Evolutionary conservation across 1,139 yeast species (phyloP).

Genomic region (Starmera stellimalicola): DNA sequence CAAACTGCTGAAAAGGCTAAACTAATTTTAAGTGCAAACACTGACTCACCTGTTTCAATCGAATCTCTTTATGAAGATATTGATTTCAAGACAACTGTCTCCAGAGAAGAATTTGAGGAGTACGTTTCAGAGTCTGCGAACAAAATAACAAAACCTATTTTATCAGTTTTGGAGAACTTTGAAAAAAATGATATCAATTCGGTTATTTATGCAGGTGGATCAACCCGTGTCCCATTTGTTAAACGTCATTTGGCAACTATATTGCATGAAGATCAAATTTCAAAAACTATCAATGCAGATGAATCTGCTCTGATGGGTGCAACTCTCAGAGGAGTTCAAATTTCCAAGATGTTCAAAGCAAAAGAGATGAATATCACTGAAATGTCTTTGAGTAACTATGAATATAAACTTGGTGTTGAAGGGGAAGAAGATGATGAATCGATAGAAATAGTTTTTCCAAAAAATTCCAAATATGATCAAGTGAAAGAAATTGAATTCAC

Average conservation of each 20-base stretch:
- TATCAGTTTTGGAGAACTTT: conserved; percentile 36
- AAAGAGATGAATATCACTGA: conserved; percentile 57
- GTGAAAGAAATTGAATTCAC: conserved; percentile 28
- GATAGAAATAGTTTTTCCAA: conserved; percentile 28
- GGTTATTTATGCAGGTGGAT: conserved; percentile 82
- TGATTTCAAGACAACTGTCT: conserved; percentile 58
- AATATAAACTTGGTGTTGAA: conserved; percentile 26
- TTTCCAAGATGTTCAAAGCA: conserved; percentile 51
- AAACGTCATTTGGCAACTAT: conserved; percentile 48
- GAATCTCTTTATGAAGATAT: conserved; percentile 63
- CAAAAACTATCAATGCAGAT: conserved; percentile 93
- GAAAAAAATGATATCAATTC: conserved; percentile 41
- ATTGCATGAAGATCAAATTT: conserved; percentile 50
- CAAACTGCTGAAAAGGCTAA: conserved; percentile 87
- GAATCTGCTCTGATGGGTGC: conserved; percentile 92
- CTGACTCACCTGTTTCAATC: conserved; percentile 61
- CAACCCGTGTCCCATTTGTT: conserved; percentile 84
- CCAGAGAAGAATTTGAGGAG: conserved; percentile 74
- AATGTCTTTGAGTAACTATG: conserved; percentile 36
- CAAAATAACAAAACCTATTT: conserved; percentile 46
- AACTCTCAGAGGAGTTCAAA: conserved; percentile 65
- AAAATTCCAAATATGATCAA: conserved; percentile 29
- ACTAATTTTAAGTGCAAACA: conserved; percentile 75
- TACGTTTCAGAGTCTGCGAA: conserved; percentile 34
- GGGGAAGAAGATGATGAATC: conserved; percentile 21